phyloP scores from a whole-genome alignment of 2,329 filamentous ascomycete genomes.

The Phialophora macrospora region DNA sequence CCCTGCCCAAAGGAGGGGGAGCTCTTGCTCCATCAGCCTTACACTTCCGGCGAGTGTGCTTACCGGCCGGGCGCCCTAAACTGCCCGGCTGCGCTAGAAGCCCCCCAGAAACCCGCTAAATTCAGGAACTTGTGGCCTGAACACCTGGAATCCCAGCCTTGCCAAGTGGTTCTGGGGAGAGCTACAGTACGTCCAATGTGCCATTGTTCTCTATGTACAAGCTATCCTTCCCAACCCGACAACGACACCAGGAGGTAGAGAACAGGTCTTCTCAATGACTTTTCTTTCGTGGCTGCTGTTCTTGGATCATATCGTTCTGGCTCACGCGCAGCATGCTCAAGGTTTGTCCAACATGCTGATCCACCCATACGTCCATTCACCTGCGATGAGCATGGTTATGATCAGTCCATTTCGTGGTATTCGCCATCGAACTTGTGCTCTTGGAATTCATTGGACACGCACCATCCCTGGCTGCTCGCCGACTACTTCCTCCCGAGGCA shows the following conservation, averaged over 20 bases:
- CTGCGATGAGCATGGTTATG: background rate
- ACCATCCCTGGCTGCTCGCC: background rate
- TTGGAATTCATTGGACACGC: background rate
- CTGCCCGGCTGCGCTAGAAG: slow-evolving; percentile 5
- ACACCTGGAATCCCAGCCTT: background rate
- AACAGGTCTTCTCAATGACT: background rate
- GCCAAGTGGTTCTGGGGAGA: background rate
- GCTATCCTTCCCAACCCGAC: background rate
- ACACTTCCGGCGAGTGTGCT: background rate
- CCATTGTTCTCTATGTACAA: background rate
- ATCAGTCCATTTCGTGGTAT: background rate
- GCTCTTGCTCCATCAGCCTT: background rate
- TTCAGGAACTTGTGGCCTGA: background rate
- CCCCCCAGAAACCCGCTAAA: background rate
- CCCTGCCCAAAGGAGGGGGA: background rate
- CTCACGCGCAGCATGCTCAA: background rate
- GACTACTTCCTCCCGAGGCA: background rate
- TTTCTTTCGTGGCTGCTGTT: background rate
- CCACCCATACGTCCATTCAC: background rate
- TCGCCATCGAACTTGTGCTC: background rate
- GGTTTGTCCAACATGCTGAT: background rate
- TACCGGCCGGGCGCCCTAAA: background rate
- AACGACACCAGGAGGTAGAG: background rate
- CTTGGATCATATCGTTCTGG: background rate
- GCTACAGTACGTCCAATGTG: background rate